phyloP scores from a whole-genome alignment of 345 rosid genomes.

The Hypericum perforatum region DNA sequence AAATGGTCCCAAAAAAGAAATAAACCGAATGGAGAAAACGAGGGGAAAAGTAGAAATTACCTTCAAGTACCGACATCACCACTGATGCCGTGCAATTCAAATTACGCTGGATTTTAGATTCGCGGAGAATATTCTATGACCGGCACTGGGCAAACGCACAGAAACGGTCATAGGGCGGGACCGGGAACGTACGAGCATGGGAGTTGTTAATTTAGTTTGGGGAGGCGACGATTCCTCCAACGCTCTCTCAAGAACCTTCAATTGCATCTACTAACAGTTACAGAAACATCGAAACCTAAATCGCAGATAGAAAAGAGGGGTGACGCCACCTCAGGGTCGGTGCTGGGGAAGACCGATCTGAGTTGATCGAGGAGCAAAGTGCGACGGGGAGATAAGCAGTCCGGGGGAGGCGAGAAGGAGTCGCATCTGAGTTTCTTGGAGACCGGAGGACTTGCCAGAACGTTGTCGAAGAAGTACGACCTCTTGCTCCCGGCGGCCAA shows the following conservation, averaged over 20 bases:
- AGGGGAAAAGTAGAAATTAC: conserved; percentile 18
- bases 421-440: conserved; percentile 52
- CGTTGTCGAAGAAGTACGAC: conserved; percentile 50
- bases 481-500: conserved; percentile 69
- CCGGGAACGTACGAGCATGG: too few relatives aligned
- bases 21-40: not conserved
- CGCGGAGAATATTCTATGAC: too few relatives aligned
- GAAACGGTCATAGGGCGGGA: too few relatives aligned
- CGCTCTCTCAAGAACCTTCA: conserved; percentile 9
- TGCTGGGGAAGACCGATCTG: conserved; percentile 37
- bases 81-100: conserved; percentile 21
- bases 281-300: not conserved
- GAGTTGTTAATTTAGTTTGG: too few relatives aligned
- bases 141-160: too few relatives aligned
- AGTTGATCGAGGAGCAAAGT: conserved; percentile 37
- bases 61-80: conserved; percentile 55
- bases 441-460: conserved; percentile 39
- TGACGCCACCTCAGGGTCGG: conserved; percentile 38
- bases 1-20: not conserved
- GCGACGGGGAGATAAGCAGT: conserved; percentile 20
- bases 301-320: not conserved
- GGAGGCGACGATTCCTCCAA: conserved; percentile 5
- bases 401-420: conserved; percentile 32
- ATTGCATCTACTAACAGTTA: not conserved
- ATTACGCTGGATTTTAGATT: too few relatives aligned